These are phyloP conservation scores for Zygosaccharomyces pseudobailii DNA, from an alignment of 1,139 yeast genomes.

Conservation along the genomic window DNA sequence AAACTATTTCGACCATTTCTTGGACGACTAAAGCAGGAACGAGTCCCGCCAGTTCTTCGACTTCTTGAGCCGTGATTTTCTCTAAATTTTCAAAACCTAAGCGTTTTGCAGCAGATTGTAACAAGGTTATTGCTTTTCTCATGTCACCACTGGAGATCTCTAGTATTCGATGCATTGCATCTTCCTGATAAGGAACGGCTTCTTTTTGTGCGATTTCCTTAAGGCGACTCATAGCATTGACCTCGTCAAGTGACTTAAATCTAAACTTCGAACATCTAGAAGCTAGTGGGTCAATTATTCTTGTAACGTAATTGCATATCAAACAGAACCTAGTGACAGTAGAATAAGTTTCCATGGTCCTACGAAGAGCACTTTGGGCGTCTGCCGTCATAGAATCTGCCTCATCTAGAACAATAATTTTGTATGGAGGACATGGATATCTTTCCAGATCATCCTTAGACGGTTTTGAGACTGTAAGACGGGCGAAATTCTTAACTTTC, in stretches of 20 bases:
- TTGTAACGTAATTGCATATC: slow-evolving; percentile 90
- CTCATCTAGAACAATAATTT: slow-evolving; percentile 79
- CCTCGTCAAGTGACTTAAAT: slow-evolving; percentile 70
- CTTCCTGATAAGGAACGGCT: slow-evolving; percentile 43
- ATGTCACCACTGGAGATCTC: slow-evolving; percentile 79
- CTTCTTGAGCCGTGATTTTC: slow-evolving; percentile 36
- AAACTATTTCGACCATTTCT: slow-evolving; percentile 38
- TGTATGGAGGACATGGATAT: slow-evolving; percentile 94
- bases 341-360: slow-evolving; percentile 96
- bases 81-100: slow-evolving; percentile 31
- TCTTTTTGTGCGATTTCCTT: slow-evolving; percentile 51
- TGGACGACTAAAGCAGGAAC: slow-evolving; percentile 56
- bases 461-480: slow-evolving; percentile 81
- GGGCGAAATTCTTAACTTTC: slow-evolving; percentile 87
- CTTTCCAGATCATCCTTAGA: slow-evolving; percentile 56
- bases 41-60: slow-evolving; percentile 77
- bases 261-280: slow-evolving; percentile 94
- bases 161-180: slow-evolving; percentile 58
- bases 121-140: slow-evolving; percentile 83
- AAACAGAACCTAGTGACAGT: slow-evolving; percentile 87
- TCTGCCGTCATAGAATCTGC: slow-evolving; percentile 99
- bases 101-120: slow-evolving; percentile 81
- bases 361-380: slow-evolving; percentile 90
- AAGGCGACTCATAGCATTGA: slow-evolving; percentile 65
- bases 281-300: slow-evolving; percentile 94